These are phyloP conservation scores for Suillus hirtellus DNA, from an alignment of 768 basidiomycete species.

Conservation along the genomic window DNA sequence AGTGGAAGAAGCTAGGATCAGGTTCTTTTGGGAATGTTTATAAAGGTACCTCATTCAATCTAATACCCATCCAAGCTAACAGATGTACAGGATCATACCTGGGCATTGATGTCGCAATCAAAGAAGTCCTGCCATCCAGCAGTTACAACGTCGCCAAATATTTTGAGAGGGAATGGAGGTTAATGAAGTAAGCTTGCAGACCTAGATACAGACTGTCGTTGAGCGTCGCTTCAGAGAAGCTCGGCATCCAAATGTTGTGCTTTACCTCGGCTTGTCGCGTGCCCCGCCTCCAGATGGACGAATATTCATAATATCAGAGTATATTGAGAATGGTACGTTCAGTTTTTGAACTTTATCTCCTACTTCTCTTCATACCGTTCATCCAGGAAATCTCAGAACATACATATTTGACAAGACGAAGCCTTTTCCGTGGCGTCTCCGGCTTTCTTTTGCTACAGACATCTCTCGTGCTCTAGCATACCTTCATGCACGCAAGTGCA, in stretches of 20 bases:
- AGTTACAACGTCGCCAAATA: constrained; percentile 97
- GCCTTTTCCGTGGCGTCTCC: constrained; percentile 90
- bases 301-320: constrained; percentile 95
- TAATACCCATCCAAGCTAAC: constrained; percentile 16
- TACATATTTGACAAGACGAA: constrained; percentile 86
- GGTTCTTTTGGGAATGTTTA: constrained; percentile 93
- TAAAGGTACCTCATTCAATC: constrained; percentile 53
- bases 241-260: constrained; percentile 89
- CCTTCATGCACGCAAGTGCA: constrained; percentile 90
- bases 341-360: not conserved
- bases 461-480: constrained; percentile 95
- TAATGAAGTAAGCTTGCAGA: constrained; percentile 69
- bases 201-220: constrained; percentile 9
- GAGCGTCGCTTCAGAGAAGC: constrained; percentile 54
- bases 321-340: constrained; percentile 74
- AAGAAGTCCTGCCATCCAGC: constrained; percentile 89
- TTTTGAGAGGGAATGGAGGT: constrained; percentile 97
- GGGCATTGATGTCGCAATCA: constrained; percentile 94
- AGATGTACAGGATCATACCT: constrained; percentile 73
- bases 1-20: constrained; percentile 89
- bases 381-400: constrained; percentile 69
- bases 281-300: constrained; percentile 77
- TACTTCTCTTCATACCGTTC: not conserved
- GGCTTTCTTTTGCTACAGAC: constrained; percentile 93
- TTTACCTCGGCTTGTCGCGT: constrained; percentile 87